Evolutionary conservation across 225 moss, liverwort and hornwort genomes (phyloP).

Genomic region (Bryum argenteum): DNA sequence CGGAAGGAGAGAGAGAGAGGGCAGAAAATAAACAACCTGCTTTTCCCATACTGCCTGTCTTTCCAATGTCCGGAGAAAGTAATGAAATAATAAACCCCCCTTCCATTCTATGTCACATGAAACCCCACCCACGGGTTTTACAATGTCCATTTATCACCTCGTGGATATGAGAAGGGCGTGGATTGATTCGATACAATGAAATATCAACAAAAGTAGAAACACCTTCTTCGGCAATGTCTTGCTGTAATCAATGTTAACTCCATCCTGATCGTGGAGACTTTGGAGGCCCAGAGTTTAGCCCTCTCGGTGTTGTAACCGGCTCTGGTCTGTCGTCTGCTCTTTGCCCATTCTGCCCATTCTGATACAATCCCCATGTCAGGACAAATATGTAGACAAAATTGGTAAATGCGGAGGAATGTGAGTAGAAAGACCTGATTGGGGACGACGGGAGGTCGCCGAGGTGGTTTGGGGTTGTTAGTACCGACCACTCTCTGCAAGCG

Average conservation of each 20-base stretch:
- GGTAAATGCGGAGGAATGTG: not conserved
- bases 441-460: conserved; percentile 53
- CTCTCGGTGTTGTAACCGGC: conserved; percentile 30
- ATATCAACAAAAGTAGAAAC: conserved; percentile 40
- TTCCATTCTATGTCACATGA: conserved; percentile 43
- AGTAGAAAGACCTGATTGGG: conserved; percentile 58
- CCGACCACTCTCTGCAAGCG: conserved; percentile 43
- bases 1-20: not conserved
- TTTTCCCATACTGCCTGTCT: conserved; percentile 19
- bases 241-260: conserved; percentile 43
- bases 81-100: conserved; percentile 25
- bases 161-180: conserved; percentile 18
- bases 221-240: conserved; percentile 27
- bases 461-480: conserved; percentile 32
- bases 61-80: conserved; percentile 31
- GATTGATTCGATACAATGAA: conserved; percentile 41
- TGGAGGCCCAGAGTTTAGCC: conserved; percentile 28
- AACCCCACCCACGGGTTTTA: conserved; percentile 28
- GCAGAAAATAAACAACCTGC: conserved; percentile 19
- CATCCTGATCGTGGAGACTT: conserved; percentile 30
- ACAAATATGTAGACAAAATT: not conserved
- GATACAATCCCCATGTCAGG: conserved; percentile 22
- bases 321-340: conserved; percentile 41
- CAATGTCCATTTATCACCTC: conserved; percentile 23
- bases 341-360: conserved; percentile 53